These are phyloP conservation scores for Talaromyces wortmannii DNA, from an alignment of 495 filamentous ascomycete genomes.

Conservation along the genomic window DNA sequence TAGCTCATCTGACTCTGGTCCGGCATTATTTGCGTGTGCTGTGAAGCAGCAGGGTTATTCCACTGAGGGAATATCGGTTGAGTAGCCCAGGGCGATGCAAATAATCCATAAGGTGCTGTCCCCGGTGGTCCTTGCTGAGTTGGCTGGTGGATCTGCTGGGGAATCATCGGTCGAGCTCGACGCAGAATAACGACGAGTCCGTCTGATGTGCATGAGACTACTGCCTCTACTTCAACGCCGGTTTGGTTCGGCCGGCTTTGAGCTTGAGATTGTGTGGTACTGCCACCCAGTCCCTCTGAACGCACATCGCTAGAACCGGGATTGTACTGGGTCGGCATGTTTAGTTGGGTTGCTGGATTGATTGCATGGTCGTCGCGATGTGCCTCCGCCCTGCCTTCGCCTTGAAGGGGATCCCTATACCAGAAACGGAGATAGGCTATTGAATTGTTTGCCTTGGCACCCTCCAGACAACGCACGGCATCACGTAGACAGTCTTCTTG, in stretches of 20 bases:
- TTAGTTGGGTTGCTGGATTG: neutral
- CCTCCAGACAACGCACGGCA: slow-evolving; percentile 71
- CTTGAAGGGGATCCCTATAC: slow-evolving; percentile 65
- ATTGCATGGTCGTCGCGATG: too few relatives aligned
- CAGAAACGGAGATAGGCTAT: slow-evolving; percentile 91
- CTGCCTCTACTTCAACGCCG: slow-evolving; percentile 70
- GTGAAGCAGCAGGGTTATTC: slow-evolving; percentile 9
- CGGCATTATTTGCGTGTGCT: neutral
- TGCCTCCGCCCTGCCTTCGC: slow-evolving; percentile 26
- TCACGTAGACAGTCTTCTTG: slow-evolving; percentile 67
- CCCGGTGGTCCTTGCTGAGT: slow-evolving; percentile 14
- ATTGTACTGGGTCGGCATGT: neutral
- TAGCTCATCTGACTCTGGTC: too few relatives aligned
- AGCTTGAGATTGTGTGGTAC: neutral
- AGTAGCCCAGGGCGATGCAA: slow-evolving; percentile 70
- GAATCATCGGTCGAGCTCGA: slow-evolving; percentile 64
- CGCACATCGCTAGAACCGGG: too few relatives aligned
- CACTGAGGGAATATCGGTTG: slow-evolving; percentile 44
- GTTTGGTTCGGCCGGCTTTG: neutral
- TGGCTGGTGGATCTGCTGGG: slow-evolving; percentile 28
- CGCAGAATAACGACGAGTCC: slow-evolving; percentile 80
- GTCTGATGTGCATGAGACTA: slow-evolving; percentile 86
- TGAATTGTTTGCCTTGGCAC: slow-evolving; percentile 87
- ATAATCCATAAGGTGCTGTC: slow-evolving; percentile 55
- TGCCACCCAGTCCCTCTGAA: neutral